phyloP scores from a whole-genome alignment of 345 rosid species.

The Cardamine resedifolia region DNA sequence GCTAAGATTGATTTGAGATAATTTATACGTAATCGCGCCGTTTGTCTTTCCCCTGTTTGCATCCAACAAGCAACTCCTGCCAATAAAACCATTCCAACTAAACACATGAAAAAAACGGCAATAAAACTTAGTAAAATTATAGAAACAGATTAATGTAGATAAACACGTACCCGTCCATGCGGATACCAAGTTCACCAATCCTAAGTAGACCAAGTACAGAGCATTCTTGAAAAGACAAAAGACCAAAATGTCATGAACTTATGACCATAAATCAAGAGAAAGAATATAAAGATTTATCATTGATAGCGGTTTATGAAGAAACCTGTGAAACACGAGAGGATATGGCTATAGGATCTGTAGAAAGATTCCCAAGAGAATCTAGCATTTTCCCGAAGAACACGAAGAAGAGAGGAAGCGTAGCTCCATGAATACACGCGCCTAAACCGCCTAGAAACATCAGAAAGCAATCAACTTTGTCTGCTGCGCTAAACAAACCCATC shows the following conservation, averaged over 20 bases:
- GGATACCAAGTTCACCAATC: conserved; percentile 50
- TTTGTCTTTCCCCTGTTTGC: conserved; percentile 91
- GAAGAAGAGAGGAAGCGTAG: conserved; percentile 68
- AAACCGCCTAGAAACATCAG: conserved; percentile 62
- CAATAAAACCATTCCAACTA: neutral
- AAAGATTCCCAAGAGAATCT: conserved; percentile 64
- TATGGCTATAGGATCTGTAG: conserved; percentile 49
- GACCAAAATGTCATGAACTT: neutral
- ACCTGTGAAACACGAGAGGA: conserved; percentile 68
- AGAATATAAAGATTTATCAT: neutral
- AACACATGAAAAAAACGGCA: neutral
- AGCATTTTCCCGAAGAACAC: conserved; percentile 65
- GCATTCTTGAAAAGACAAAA: conserved; percentile 51
- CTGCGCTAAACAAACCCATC: conserved; percentile 62
- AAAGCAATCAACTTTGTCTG: conserved; percentile 54
- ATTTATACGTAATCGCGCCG: conserved; percentile 61
- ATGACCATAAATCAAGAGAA: neutral
- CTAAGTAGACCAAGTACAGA: conserved; percentile 67
- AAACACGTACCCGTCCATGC: conserved; percentile 66
- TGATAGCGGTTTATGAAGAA: neutral
- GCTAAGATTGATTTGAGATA: conserved; percentile 65
- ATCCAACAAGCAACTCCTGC: conserved; percentile 57
- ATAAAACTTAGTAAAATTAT: neutral
- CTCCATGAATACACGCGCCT: conserved; percentile 71
- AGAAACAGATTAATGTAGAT: neutral